Percentiles rank a stretch among this genome's conserved stretches.
Conservation (phyloP, 73 alveolate species). For the Blepharisma stoltei region DNA sequence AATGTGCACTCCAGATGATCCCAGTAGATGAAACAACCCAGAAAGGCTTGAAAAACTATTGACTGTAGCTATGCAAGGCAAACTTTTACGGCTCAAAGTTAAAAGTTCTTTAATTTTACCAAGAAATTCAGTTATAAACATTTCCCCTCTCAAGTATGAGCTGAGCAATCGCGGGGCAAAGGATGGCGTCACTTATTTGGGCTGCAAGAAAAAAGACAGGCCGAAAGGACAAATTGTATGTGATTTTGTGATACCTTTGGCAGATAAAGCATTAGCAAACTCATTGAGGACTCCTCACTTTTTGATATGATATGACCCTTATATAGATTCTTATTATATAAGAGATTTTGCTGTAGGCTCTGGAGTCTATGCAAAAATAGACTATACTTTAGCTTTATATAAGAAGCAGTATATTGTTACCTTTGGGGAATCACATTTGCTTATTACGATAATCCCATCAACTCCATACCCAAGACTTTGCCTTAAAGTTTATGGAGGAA, state of each 20-base stretch:
- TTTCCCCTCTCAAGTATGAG: neutral
- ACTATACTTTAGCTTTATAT: neutral
- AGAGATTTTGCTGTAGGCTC: neutral
- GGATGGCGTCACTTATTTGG: neutral
- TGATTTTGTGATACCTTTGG: constrained; percentile 20
- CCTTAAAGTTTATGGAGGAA: constrained; percentile 1
- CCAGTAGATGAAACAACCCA: neutral
- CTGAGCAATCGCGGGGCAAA: neutral
- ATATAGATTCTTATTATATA: neutral
- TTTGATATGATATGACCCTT: neutral
- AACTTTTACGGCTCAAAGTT: neutral
- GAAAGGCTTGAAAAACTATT: neutral
- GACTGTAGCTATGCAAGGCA: neutral
- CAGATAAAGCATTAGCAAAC: neutral
- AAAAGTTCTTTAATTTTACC: neutral
- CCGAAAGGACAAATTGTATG: neutral
- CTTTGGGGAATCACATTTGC: constrained; percentile 15
- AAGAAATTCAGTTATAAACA: neutral
- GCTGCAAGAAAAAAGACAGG: neutral
- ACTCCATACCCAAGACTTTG: neutral
- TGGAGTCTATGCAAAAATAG: neutral
- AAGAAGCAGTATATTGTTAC: neutral
- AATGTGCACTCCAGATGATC: no score
- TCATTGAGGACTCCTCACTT: neutral
- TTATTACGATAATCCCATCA: neutral